A percentile compares a stretch with the other conserved stretches of the same genome.
phyloP scores from a whole-genome alignment of 2,329 filamentous ascomycete species.

The Aspergillus proliferans region DNA sequence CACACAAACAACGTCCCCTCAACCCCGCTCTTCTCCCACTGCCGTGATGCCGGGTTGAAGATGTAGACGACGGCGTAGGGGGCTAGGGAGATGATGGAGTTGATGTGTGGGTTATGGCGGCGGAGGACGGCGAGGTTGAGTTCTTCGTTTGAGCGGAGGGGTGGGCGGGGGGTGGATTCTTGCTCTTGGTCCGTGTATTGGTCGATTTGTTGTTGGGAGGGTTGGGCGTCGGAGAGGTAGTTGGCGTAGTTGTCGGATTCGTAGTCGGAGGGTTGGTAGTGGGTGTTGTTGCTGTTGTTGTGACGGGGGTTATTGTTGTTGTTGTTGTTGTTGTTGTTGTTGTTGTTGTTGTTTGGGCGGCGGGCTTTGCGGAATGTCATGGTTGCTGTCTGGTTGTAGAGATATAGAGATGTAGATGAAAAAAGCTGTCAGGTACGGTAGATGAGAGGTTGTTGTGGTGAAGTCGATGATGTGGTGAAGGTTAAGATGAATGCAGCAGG shows the following conservation, averaged over 20 bases:
- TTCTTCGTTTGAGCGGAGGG: slow-evolving; percentile 66
- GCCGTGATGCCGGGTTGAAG: slow-evolving; percentile 58
- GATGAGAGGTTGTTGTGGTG: neutral
- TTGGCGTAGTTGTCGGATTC: slow-evolving; percentile 55
- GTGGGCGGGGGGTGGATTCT: slow-evolving; percentile 37
- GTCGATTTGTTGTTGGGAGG: slow-evolving; percentile 10
- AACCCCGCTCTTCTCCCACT: slow-evolving; percentile 79
- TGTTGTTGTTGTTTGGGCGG: slow-evolving; percentile 18
- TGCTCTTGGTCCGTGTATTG: slow-evolving; percentile 11
- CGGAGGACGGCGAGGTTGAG: slow-evolving; percentile 81
- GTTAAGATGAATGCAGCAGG: slow-evolving; percentile 1
- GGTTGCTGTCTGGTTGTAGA: neutral
- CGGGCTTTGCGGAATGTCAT: slow-evolving; percentile 30
- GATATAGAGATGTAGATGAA: neutral
- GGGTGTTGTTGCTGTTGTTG: slow-evolving; percentile 12
- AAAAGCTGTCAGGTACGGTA: neutral
- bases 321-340: slow-evolving; percentile 18
- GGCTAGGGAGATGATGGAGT: slow-evolving; percentile 69
- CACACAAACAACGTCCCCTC: slow-evolving; percentile 90
- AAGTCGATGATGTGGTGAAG: neutral
- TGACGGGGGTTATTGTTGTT: slow-evolving; percentile 3
- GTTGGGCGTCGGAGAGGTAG: slow-evolving; percentile 38
- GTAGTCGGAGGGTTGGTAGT: slow-evolving; percentile 48
- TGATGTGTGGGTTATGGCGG: slow-evolving; percentile 71
- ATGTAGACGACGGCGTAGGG: slow-evolving; percentile 82